phyloP scores from a whole-genome alignment of 495 filamentous ascomycete genomes.

The Chaetomidium leptoderma region DNA sequence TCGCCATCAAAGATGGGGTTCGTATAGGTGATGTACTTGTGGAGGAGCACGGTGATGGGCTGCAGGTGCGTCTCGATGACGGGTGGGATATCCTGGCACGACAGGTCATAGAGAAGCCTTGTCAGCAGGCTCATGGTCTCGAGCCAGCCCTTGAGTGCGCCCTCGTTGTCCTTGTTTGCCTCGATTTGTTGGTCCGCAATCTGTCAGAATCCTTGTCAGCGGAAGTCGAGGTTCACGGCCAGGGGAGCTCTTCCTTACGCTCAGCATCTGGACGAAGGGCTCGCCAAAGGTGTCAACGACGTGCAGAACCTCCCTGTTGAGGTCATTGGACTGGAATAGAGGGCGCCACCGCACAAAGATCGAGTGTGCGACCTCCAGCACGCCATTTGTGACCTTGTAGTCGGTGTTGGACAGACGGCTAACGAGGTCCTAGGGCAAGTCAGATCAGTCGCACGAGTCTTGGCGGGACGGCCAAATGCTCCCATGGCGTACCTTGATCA shows the following conservation, averaged over 20 bases:
- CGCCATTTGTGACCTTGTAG: slow-evolving; percentile 78
- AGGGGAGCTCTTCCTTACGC: slow-evolving; percentile 47
- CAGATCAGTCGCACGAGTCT: slow-evolving; percentile 8
- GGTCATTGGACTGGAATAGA: slow-evolving; percentile 80
- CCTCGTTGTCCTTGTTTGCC: slow-evolving; percentile 67
- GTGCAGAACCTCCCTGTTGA: slow-evolving; percentile 92
- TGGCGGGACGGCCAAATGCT: slow-evolving; percentile 2
- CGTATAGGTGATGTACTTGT: slow-evolving; percentile 90
- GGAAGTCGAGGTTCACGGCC: background rate
- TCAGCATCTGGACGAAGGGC: slow-evolving; percentile 75
- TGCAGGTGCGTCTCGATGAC: slow-evolving; percentile 82
- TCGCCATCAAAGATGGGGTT: slow-evolving; percentile 77
- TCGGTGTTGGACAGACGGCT: slow-evolving; percentile 75
- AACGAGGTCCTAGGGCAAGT: slow-evolving; percentile 63
- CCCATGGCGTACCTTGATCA: slow-evolving; percentile 57
- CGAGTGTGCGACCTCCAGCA: slow-evolving; percentile 93
- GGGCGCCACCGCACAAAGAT: slow-evolving; percentile 97
- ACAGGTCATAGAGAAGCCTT: slow-evolving; percentile 91
- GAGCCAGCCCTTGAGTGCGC: slow-evolving; percentile 66
- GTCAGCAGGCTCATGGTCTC: slow-evolving; percentile 79
- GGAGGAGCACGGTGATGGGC: slow-evolving; percentile 69
- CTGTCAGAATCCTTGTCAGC: slow-evolving; percentile 37
- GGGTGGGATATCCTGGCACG: slow-evolving; percentile 91
- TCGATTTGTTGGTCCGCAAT: slow-evolving; percentile 73
- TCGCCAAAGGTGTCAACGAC: slow-evolving; percentile 76